Conservation (phyloP, 2,329 filamentous ascomycete species). For the Colletotrichum godetiae region DNA sequence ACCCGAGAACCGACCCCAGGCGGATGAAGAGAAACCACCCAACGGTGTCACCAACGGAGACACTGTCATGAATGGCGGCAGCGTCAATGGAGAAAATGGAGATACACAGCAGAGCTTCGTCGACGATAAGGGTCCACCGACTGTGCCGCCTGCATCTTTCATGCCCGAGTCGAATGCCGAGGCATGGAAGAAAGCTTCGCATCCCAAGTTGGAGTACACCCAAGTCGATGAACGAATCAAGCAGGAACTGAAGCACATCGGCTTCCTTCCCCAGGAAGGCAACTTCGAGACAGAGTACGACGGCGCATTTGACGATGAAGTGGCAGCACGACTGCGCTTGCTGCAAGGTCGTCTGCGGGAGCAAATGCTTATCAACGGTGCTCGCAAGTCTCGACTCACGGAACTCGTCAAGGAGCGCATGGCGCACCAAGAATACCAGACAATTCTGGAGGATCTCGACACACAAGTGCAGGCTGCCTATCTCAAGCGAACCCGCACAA, state of each 20-base stretch:
- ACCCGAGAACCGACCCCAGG: constrained; percentile 73
- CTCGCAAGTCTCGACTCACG: constrained; percentile 86
- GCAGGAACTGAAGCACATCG: constrained; percentile 90
- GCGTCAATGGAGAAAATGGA: constrained; percentile 59
- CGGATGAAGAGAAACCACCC: constrained; percentile 66
- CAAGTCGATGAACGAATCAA: constrained; percentile 92
- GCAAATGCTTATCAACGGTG: constrained; percentile 88
- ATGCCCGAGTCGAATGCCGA: constrained; percentile 83
- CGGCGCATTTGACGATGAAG: constrained; percentile 91
- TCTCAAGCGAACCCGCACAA: constrained; percentile 91
- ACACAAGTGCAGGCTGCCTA: constrained; percentile 95
- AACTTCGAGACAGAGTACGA: constrained; percentile 79
- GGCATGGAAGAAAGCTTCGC: constrained; percentile 81
- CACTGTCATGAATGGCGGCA: constrained; percentile 57
- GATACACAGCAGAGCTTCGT: constrained; percentile 44
- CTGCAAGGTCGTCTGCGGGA: constrained; percentile 86
- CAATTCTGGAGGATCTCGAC: constrained; percentile 96
- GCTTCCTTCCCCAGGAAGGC: constrained; percentile 78
- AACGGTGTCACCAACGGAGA: constrained; percentile 68
- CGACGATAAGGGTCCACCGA: constrained; percentile 51
- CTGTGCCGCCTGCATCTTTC: constrained; percentile 76
- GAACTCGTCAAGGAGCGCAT: constrained; percentile 92
- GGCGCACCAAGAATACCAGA: constrained; percentile 96
- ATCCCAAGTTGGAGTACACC: constrained; percentile 83
- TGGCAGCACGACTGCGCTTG: constrained; percentile 87